These are phyloP conservation scores for Lagenidium giganteum DNA, from an alignment of 352 stramenopile species.

Conservation along the genomic window DNA sequence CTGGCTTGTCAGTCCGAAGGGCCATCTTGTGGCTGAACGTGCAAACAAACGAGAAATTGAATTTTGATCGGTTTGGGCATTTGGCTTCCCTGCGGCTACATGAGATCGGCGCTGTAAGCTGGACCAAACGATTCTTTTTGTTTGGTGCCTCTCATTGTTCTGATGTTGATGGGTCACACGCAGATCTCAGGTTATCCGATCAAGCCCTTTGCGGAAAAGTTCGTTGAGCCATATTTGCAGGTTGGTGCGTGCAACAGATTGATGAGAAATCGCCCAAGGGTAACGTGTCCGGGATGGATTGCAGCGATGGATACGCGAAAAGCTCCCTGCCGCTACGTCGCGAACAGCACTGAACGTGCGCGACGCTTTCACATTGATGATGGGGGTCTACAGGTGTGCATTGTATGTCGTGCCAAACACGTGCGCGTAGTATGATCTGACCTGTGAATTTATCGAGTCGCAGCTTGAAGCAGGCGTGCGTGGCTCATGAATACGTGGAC, in stretches of 20 bases:
- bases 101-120: slow-evolving; percentile 55
- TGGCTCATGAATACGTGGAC: slow-evolving; percentile 51
- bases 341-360: slow-evolving; percentile 58
- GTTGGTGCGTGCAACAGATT: slow-evolving; percentile 10
- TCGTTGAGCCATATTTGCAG: slow-evolving; percentile 69
- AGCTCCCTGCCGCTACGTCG: slow-evolving; percentile 41
- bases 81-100: slow-evolving; percentile 58
- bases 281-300: not conserved
- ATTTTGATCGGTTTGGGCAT: slow-evolving; percentile 81
- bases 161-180: not conserved
- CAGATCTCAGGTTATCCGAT: slow-evolving; percentile 80
- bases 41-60: slow-evolving; percentile 50
- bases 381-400: slow-evolving; percentile 68
- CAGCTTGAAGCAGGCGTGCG: slow-evolving; percentile 58
- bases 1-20: slow-evolving; percentile 52
- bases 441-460: not conserved
- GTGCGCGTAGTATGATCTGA: not conserved
- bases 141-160: not conserved
- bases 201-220: slow-evolving; percentile 73
- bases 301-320: slow-evolving; percentile 76
- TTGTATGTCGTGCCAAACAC: not conserved
- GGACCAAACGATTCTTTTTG: too few species aligned
- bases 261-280: not conserved
- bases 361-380: slow-evolving; percentile 74
- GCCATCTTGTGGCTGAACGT: slow-evolving; percentile 70